phyloP scores from a whole-genome alignment of 371 early-diverging fungal species.

The Rhizopus arrhizus region DNA sequence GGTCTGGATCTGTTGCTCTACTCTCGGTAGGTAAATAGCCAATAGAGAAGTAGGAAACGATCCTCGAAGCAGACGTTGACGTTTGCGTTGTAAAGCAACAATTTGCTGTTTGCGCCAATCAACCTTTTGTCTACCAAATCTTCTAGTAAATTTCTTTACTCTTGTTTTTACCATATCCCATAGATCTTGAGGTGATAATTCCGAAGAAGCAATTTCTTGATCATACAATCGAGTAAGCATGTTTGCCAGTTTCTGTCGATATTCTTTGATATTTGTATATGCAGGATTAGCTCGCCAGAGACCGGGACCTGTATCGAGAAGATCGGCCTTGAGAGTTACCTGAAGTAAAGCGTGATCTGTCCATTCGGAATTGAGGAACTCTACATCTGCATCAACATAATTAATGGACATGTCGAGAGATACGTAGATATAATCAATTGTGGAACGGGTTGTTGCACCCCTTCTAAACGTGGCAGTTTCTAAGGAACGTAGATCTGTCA shows the following conservation, averaged over 20 bases:
- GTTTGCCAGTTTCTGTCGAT: not conserved
- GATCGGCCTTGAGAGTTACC: not conserved
- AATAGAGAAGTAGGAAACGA: not conserved
- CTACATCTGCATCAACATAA: not conserved
- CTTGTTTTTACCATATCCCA: not conserved
- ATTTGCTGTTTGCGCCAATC: not conserved
- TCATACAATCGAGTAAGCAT: not conserved
- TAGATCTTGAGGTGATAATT: not conserved
- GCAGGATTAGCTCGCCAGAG: slow-evolving; percentile 8
- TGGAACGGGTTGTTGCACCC: not conserved
- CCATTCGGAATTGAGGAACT: not conserved
- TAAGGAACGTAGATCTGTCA: not conserved
- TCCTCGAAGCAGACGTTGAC: not conserved
- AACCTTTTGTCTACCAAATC: not conserved
- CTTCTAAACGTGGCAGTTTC: not conserved
- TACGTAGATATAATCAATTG: slow-evolving; percentile 3
- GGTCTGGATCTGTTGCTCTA: not conserved
- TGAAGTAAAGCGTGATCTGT: slow-evolving; percentile 13
- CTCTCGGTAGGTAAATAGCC: not conserved
- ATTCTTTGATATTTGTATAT: not conserved
- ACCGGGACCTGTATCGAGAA: not conserved
- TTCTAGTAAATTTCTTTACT: not conserved
- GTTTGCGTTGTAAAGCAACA: not conserved
- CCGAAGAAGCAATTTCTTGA: not conserved
- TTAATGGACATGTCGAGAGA: not conserved